phyloP scores from a whole-genome alignment of 2,329 filamentous ascomycete genomes.

The Arthrinium phaeospermum region DNA sequence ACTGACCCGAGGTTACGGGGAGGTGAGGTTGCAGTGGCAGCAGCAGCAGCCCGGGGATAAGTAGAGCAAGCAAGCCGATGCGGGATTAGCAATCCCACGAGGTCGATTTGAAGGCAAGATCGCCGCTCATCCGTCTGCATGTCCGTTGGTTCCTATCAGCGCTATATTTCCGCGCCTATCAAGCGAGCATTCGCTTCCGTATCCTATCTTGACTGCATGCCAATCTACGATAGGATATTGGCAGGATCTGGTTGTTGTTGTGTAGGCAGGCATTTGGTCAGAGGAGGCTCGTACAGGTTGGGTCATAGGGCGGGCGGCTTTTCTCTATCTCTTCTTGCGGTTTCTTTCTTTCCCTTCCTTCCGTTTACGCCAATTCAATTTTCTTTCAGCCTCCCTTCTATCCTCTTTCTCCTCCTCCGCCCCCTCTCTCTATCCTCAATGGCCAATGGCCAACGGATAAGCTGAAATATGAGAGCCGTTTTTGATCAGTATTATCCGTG shows the following conservation, averaged over 20 bases:
- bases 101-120: background rate
- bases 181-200: background rate
- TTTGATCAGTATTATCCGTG: background rate
- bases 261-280: background rate
- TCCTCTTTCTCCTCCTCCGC: background rate
- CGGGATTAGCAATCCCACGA: background rate
- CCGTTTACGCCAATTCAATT: background rate
- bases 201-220: background rate
- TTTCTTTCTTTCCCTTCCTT: background rate
- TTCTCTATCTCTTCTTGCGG: background rate
- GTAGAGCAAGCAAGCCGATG: background rate
- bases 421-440: background rate
- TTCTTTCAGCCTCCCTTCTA: background rate
- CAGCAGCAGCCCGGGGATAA: background rate
- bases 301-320: background rate
- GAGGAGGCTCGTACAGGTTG: background rate
- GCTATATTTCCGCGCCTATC: constrained; percentile 9
- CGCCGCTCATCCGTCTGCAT: background rate
- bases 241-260: background rate
- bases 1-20: background rate
- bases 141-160: background rate
- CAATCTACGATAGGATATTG: background rate
- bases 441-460: background rate
- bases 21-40: background rate
- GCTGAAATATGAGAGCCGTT: background rate